Evolutionary conservation across 208 protist genomes (phyloP).

Genomic region (Angomonas ambiguus): DNA sequence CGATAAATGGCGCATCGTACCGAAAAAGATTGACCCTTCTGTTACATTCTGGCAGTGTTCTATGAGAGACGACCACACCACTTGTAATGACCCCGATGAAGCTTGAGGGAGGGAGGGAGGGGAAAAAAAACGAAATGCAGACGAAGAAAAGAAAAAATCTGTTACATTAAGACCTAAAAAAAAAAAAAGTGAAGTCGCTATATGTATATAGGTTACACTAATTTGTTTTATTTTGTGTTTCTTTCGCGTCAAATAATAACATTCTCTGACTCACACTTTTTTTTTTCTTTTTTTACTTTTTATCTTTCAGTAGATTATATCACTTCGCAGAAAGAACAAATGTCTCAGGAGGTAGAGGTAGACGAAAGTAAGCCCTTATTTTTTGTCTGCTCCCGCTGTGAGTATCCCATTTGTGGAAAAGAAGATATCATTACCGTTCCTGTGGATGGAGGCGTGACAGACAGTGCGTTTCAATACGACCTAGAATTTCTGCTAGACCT

Average conservation of each 20-base stretch:
- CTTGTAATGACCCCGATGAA: slow-evolving; percentile 68
- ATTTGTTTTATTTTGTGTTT: slow-evolving; percentile 9
- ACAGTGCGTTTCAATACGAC: slow-evolving; percentile 67
- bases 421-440: slow-evolving; percentile 34
- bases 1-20: slow-evolving; percentile 78
- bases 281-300: slow-evolving; percentile 16
- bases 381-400: slow-evolving; percentile 75
- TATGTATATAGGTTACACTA: background rate
- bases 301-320: too few relatives aligned
- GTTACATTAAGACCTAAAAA: background rate
- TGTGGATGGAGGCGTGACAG: slow-evolving; percentile 44
- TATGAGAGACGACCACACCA: slow-evolving; percentile 50
- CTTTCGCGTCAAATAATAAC: too few relatives aligned
- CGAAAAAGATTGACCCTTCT: slow-evolving; percentile 25
- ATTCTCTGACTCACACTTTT: slow-evolving; percentile 1
- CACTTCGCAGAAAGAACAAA: too few relatives aligned
- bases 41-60: slow-evolving; percentile 58
- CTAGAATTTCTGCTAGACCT: slow-evolving; percentile 72
- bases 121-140: background rate
- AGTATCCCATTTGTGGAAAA: slow-evolving; percentile 68
- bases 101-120: slow-evolving; percentile 27
- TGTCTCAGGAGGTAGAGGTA: background rate
- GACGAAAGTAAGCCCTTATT: slow-evolving; percentile 16
- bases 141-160: background rate
- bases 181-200: background rate